These are phyloP conservation scores for Xylaria longipes DNA, from an alignment of 495 filamentous ascomycete species.

Conservation along the genomic window DNA sequence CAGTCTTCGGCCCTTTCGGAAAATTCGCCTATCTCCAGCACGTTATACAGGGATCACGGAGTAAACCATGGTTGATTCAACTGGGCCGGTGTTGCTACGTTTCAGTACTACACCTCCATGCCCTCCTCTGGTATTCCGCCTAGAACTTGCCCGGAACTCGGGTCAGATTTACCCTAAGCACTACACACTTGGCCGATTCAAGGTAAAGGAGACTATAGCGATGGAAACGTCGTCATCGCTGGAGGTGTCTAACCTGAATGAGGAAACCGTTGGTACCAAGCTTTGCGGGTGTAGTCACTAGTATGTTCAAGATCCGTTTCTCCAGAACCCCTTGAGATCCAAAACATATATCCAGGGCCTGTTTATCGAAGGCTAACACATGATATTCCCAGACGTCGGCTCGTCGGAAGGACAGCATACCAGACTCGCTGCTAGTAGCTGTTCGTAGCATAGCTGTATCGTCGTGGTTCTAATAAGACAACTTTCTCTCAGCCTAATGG, in stretches of 20 bases:
- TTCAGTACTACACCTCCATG: constrained; percentile 11
- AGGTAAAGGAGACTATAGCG: background rate
- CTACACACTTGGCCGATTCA: constrained; percentile 5
- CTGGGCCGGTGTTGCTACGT: constrained; percentile 17
- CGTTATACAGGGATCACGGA: constrained; percentile 19
- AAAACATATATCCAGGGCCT: background rate
- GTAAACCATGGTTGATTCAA: background rate
- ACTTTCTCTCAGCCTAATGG: constrained; percentile 14
- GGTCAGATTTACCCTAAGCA: constrained; percentile 4
- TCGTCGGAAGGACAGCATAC: background rate
- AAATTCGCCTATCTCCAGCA: constrained; percentile 27
- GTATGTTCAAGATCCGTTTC: background rate
- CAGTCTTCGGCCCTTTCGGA: constrained; percentile 26
- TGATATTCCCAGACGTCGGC: background rate
- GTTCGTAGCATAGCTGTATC: background rate
- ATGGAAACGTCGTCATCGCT: background rate
- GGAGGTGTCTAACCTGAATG: background rate
- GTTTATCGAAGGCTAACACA: background rate
- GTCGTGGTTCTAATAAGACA: background rate
- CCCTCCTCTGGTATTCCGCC: background rate
- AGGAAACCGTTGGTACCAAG: constrained; percentile 5
- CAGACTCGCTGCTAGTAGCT: background rate
- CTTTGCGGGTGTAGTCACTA: background rate
- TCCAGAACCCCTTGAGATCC: background rate
- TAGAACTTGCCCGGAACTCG: constrained; percentile 6